phyloP scores from a whole-genome alignment of 139 green algal genomes.

The Chlorella sp. region DNA sequence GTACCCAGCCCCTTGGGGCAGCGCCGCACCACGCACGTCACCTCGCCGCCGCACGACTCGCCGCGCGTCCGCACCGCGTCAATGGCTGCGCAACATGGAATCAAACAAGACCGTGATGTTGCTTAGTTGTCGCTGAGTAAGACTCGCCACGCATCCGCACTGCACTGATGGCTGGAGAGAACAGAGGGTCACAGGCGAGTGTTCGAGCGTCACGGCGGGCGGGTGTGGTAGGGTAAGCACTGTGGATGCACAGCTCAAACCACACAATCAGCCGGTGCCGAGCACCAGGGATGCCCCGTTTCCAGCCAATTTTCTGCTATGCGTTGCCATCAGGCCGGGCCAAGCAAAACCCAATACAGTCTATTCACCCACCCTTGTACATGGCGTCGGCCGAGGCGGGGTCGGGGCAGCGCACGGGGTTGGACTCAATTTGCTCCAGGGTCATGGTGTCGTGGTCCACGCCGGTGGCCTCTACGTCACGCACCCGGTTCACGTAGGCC shows the following conservation, averaged over 20 bases:
- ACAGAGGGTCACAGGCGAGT: too few species aligned
- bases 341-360: neutral
- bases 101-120: too few species aligned
- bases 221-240: too few species aligned
- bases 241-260: too few species aligned
- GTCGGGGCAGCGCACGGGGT: constrained; percentile 97
- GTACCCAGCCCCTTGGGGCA: constrained; percentile 88
- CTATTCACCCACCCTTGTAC: constrained; percentile 76
- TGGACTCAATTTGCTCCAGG: constrained; percentile 91
- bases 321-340: too few species aligned
- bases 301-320: too few species aligned
- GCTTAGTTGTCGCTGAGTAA: too few species aligned
- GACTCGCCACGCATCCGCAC: too few species aligned
- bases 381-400: constrained; percentile 84
- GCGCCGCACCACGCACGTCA: constrained; percentile 96
- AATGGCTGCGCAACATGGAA: constrained; percentile 74
- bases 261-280: too few species aligned
- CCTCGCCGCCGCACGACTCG: constrained; percentile 96
- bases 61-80: constrained; percentile 91
- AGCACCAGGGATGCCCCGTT: too few species aligned
- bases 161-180: too few species aligned
- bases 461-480: constrained; percentile 69
- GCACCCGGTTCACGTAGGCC: constrained; percentile 90
- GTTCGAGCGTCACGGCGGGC: too few species aligned
- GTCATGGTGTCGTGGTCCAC: constrained; percentile 84